Base-by-base conservation (phyloP, 176 grass and related monocot species). In the Chrysopogon serrulatus region DNA sequence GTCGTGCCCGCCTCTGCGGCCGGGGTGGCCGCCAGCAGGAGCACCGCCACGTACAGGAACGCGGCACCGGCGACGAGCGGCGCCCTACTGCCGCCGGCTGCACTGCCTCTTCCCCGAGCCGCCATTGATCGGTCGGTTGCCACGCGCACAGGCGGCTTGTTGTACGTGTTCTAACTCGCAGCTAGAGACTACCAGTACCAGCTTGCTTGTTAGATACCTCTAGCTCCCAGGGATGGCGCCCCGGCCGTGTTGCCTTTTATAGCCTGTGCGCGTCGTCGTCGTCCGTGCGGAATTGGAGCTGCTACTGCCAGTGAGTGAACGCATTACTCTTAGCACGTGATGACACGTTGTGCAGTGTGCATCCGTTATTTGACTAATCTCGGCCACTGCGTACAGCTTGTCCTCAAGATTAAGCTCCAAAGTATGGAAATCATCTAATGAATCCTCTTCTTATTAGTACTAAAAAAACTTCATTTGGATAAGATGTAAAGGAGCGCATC, bases 91-190 rank as follows among this genome's bases (percentile, higher is more conserved):
- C 60, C n/a, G n/a, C n/a, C n/a, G n/a, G n/a, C 27, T 69, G 82
- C 87, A 63, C 49, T 21, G 64, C 78, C 42, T 82, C 83, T 85
- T 89, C 78, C 87, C 64, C 5, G 71, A 23, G 8, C 71, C 33
- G 64, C 83, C 87, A 84, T 79, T 4, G n/a, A n/a, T n/a, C n/a
- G n/a, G 2, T 4, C 4, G 3, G 8, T 36, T 24, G 26, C 27
- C 5, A 0, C 73, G 7, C 8, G 13, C 30, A 8, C 51, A 19
- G 0, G 40, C 27, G 3, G 28, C 23, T 10, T 32, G n/a, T n/a
- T n/a, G n/a, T n/a, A n/a, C n/a, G n/a, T n/a, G n/a, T n/a, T n/a
- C n/a, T n/a, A n/a, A n/a, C n/a, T n/a, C n/a, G n/a, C n/a, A 8
- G 21, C 7, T 32, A 18, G 57, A 68, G 78, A n/a, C n/a, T n/a